A percentile compares a stretch with the other conserved stretches of the same genome.
phyloP scores from a whole-genome alignment of 106 monocot species.

The Dendrobium chrysotoxum region DNA sequence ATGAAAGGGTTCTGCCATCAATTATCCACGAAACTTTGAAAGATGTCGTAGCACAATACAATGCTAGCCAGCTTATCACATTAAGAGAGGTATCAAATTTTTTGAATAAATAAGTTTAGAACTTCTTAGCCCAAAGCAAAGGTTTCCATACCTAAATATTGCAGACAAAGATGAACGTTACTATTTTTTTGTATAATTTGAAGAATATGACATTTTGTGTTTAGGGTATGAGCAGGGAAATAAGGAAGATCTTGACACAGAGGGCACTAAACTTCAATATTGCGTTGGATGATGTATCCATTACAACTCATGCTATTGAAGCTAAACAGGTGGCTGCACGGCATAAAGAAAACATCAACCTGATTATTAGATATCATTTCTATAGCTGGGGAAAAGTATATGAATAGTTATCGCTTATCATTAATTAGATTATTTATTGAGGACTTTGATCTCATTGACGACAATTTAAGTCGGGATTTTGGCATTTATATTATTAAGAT shows the following conservation, averaged over 20 bases:
- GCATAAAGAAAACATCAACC: too few relatives aligned
- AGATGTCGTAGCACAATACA: slow-evolving; percentile 93
- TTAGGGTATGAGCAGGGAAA: slow-evolving; percentile 57
- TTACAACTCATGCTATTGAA: slow-evolving; percentile 61
- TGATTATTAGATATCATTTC: too few relatives aligned
- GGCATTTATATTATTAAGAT: too few relatives aligned
- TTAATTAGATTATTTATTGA: too few relatives aligned
- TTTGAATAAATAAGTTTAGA: not conserved
- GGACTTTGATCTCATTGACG: too few relatives aligned
- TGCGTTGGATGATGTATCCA: slow-evolving; percentile 69
- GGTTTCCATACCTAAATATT: not conserved
- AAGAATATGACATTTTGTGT: not conserved
- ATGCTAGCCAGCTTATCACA: slow-evolving; percentile 94
- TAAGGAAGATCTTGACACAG: slow-evolving; percentile 50
- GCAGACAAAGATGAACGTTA: not conserved
- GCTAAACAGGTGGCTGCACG: slow-evolving; percentile 80
- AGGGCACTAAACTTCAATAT: slow-evolving; percentile 64
- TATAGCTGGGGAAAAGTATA: too few relatives aligned
- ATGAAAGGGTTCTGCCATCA: slow-evolving; percentile 73
- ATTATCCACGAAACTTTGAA: slow-evolving; percentile 86
- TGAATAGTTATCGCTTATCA: too few relatives aligned
- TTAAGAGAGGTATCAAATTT: slow-evolving; percentile 69
- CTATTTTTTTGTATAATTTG: not conserved
- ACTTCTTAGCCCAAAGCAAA: not conserved
- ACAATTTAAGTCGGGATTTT: too few relatives aligned